Evolutionary conservation across 2,329 filamentous ascomycete species (phyloP), one percentile per base, ranked within the genome.

Genomic region (Colletotrichum sp.): DNA sequence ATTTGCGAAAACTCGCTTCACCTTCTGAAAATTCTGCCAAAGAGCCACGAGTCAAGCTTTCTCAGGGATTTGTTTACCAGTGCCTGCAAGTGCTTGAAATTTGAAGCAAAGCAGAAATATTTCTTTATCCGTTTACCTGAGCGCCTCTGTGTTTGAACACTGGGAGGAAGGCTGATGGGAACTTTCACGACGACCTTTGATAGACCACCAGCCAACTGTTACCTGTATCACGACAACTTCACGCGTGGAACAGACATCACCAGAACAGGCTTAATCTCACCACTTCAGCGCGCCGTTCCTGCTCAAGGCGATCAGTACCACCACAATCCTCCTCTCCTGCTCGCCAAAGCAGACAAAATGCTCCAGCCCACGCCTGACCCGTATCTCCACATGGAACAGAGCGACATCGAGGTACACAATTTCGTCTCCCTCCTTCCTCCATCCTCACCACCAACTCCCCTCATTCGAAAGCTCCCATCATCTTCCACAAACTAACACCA

Each of bases 41-140:
- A 48, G 18, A 6, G 39, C 39, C 9, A 43, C 39, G n/a, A 4
- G 39, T 43, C 3, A 43, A 6, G 39, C 39, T n/a, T n/a, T 18
- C 8, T 12, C 9, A 48, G 18, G 5, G 18, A 6, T n/a, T 3
- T 6, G 21, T 21, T 21, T 1, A 21, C n/a, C 6, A 52, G 10
- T 24, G 4, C 12, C 10, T 52, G 10, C 4, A 13, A 13, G n/a
- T 13, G 6, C 43, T 24, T 5, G 6, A 13, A 21, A 7, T 13
- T 4, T 15, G n/a, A 52, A 52, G 10, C 6, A 52, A 52, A 21
- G 43, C 2, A 21, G 1, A 21, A 12, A 3, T 7, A 21, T 2
- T 1, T 21, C 10, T 52, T 52, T 7, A 24, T 21, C 10, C n/a
- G 10, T 13, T 3, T 1, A 21, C 2, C 43, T 0, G 4, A 13